Conservation (phyloP, 371 early-diverging fungal genomes). For the Phascolomyces articulosus region DNA sequence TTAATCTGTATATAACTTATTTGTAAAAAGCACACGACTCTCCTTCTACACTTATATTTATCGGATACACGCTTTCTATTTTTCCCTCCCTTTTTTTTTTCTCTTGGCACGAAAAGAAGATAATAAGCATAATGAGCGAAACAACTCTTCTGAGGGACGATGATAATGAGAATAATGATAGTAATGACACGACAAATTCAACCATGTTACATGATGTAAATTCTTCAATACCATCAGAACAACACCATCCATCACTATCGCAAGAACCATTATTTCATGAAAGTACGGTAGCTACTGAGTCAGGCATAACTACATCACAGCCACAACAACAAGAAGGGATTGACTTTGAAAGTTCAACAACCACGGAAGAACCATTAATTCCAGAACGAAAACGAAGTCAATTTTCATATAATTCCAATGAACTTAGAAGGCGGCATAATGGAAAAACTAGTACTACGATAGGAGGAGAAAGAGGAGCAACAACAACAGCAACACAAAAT, state of each 20-base stretch:
- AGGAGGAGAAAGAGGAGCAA: neutral
- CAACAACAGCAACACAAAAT: too few species aligned
- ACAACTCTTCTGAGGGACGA: neutral
- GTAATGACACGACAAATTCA: neutral
- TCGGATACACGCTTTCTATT: too few species aligned
- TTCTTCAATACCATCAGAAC: neutral
- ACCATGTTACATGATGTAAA: neutral
- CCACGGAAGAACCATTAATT: neutral
- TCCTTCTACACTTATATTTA: too few species aligned
- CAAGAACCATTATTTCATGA: neutral
- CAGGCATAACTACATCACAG: neutral
- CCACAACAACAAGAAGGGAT: neutral
- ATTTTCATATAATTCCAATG: constrained; percentile 14
- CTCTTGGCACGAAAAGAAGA: too few species aligned
- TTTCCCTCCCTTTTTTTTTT: too few species aligned
- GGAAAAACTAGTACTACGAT: neutral
- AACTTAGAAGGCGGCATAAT: constrained; percentile 15
- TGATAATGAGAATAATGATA: neutral
- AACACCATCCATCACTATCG: too few species aligned
- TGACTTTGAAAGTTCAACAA: too few species aligned
- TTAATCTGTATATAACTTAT: too few species aligned
- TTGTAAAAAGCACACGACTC: too few species aligned
- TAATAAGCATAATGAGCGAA: neutral
- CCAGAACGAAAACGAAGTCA: constrained; percentile 12
- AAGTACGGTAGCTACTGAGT: neutral